These are phyloP conservation scores for Tolypocladium cylindrosporum DNA, from an alignment of 2,329 filamentous ascomycete species.

Conservation along the genomic window DNA sequence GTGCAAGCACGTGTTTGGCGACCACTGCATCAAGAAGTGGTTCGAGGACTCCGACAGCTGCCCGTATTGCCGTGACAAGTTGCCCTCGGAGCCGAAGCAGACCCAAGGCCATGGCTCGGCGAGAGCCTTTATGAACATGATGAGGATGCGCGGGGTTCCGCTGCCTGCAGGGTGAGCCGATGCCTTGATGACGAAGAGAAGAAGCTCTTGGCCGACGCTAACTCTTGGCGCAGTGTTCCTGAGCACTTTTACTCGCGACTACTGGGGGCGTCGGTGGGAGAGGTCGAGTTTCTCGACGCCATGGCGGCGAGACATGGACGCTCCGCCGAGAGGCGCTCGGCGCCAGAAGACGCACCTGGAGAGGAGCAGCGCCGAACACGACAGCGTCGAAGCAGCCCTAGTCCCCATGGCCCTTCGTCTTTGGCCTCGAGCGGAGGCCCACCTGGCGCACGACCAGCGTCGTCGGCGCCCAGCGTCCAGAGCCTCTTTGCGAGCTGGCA, in stretches of 20 bases:
- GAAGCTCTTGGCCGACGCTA: neutral
- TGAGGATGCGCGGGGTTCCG: constrained; percentile 15
- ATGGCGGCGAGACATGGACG: constrained; percentile 6
- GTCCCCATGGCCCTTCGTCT: neutral
- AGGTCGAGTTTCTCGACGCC: constrained; percentile 7
- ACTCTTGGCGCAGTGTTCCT: neutral
- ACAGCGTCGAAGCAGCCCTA: constrained; percentile 12
- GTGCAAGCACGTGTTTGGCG: constrained; percentile 55
- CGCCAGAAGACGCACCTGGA: constrained; percentile 13
- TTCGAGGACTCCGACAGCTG: constrained; percentile 52
- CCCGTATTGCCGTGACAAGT: constrained; percentile 53
- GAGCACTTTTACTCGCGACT: constrained; percentile 13
- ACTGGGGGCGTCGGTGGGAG: constrained; percentile 4
- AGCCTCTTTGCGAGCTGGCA: neutral
- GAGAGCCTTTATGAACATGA: constrained; percentile 20
- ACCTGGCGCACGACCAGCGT: neutral
- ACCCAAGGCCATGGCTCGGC: constrained; percentile 5
- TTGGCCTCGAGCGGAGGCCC: neutral
- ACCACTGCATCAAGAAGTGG: constrained; percentile 57
- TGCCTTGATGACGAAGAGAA: neutral
- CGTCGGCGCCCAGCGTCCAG: neutral
- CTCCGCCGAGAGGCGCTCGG: constrained; percentile 14
- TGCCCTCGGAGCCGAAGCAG: constrained; percentile 37
- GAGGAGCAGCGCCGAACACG: constrained; percentile 19
- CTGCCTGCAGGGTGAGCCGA: constrained; percentile 11